Base-by-base conservation (phyloP, 805 yeast genomes). In the Metschnikowia continentalis region DNA sequence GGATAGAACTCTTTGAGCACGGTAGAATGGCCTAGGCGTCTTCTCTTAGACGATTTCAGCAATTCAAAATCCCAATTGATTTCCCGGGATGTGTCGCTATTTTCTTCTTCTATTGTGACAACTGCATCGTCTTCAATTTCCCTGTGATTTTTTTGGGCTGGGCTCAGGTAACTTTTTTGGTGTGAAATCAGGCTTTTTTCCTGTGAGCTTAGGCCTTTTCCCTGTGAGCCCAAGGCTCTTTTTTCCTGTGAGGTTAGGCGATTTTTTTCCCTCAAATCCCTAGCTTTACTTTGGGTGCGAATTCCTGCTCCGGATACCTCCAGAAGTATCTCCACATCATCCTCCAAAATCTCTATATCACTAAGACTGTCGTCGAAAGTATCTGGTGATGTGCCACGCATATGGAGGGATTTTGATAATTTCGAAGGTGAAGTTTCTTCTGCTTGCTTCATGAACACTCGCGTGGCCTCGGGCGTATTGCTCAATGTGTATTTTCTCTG, bases 341-440 rank as follows among this genome's bases (percentile, higher is more conserved):
- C 52, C 17, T 49, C 54, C 41, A 48, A 42, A 10, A 55, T 47
- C 41, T 55, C 56, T 20, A 54, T 30, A 20, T 51, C 57, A 17
- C 52, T 54, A 22, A 22, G 23, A 13, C 30, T 23, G 2, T 33
- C 48, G 32, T 17, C 5, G 17, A 19, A 44, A 17, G 26, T 50
- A 48, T 7, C 50, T 46, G 6, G 35, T 15, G 36, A 20, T 32
- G 17, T 8, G 42, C 15, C 26, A 2, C 8, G 17, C 5, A 14
- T 14, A 6, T 14, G 17, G 14, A 26, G 26, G 19, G 14, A 30
- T 6, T 7, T 32, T 35, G 33, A 23, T 13, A 19, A 17, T 32
- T 37, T 35, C 35, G 44, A 46, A 6, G 48, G 48, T 42, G 42
- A 35, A 5, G 26, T 7, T 19, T 41, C 47, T 44, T 54, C 52